Evolutionary conservation across 768 basidiomycete genomes (phyloP).

Genomic region (Trametes villosa): DNA sequence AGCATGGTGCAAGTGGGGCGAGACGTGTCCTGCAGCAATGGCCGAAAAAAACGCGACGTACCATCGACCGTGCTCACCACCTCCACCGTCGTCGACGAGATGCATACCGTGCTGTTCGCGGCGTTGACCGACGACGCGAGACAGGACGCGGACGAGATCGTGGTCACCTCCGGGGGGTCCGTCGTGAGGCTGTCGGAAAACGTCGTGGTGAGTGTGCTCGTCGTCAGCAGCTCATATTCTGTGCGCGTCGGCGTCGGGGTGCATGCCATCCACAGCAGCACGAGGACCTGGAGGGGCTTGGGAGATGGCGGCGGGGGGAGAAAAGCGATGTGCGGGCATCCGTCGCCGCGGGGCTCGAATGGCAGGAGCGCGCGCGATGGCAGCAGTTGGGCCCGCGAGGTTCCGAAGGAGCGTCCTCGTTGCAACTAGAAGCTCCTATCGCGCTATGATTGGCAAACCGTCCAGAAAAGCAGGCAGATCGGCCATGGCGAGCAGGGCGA

Average conservation of each 20-base stretch:
- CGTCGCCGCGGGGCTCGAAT: too few relatives aligned
- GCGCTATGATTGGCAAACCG: too few relatives aligned
- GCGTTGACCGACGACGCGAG: constrained; percentile 33
- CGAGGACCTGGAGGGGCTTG: neutral
- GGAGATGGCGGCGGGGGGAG: constrained; percentile 1
- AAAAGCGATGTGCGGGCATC: constrained; percentile 7
- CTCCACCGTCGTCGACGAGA: constrained; percentile 29
- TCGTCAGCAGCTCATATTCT: constrained; percentile 42
- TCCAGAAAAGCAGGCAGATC: too few relatives aligned
- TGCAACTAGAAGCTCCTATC: constrained; percentile 12
- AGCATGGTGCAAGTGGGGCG: too few relatives aligned
- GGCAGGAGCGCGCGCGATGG: too few relatives aligned
- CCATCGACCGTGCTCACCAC: constrained; percentile 41
- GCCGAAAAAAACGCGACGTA: constrained; percentile 28
- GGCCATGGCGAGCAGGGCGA: too few relatives aligned
- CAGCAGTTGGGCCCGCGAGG: constrained; percentile 10
- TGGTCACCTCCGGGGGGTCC: constrained; percentile 39
- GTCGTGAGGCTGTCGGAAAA: constrained; percentile 41
- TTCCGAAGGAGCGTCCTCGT: constrained; percentile 13
- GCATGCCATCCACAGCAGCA: constrained; percentile 40
- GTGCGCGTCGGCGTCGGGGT: constrained; percentile 48
- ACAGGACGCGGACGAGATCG: constrained; percentile 39
- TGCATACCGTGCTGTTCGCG: constrained; percentile 33
- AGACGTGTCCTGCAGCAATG: neutral
- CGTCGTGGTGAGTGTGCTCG: constrained; percentile 41